phyloP scores from a whole-genome alignment of 306 rosid genomes.

The Pterocarpus santalinus region DNA sequence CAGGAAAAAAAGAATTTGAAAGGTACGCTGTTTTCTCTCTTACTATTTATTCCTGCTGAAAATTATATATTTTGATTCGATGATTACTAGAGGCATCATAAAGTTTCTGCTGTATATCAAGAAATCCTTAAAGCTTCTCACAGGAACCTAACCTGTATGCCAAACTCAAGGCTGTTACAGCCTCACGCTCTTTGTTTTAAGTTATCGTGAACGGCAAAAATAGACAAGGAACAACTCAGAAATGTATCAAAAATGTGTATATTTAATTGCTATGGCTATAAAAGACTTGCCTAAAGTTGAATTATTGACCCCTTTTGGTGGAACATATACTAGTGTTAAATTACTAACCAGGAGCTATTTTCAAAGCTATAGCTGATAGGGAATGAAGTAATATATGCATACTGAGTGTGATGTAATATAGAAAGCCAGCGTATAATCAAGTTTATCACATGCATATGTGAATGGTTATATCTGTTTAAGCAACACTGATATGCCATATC shows the following conservation, averaged over 20 bases:
- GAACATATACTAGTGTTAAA: constrained; percentile 8
- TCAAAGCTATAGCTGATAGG: constrained; percentile 37
- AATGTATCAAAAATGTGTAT: neutral
- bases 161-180: constrained; percentile 13
- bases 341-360: constrained; percentile 14
- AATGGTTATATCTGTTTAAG: neutral
- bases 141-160: neutral
- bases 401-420: constrained; percentile 3
- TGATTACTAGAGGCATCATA: constrained; percentile 1
- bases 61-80: constrained; percentile 19
- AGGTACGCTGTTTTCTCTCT: constrained; percentile 49
- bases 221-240: constrained; percentile 16
- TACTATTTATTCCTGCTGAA: constrained; percentile 25
- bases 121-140: constrained; percentile 13
- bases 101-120: constrained; percentile 1
- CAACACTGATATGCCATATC: constrained; percentile 41
- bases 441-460: neutral
- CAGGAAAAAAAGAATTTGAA: constrained; percentile 63
- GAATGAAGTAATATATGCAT: constrained; percentile 22
- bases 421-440: neutral
- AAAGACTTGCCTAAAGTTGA: neutral
- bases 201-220: neutral
- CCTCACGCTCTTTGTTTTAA: constrained; percentile 12
- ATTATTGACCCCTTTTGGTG: neutral
- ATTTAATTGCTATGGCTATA: neutral